A percentile compares a stretch with the other conserved stretches of the same genome.
phyloP scores from a whole-genome alignment of 2,329 filamentous ascomycete genomes.

The Amesomyces nigricolor region DNA sequence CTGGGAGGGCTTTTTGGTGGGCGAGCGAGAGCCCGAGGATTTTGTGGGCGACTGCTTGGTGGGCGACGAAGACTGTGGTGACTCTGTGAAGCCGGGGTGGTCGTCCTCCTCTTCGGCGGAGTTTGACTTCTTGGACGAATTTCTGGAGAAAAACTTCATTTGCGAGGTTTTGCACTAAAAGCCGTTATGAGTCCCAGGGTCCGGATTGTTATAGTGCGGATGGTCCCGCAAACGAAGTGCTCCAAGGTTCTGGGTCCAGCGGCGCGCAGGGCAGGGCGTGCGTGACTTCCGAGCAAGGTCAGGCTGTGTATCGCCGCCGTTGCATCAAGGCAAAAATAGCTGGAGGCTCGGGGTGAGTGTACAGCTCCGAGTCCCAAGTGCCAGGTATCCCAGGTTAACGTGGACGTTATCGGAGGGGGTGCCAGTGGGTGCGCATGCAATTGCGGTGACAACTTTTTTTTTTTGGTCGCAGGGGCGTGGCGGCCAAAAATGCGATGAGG shows the following conservation, averaged over 20 bases:
- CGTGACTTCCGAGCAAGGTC: constrained; percentile 27
- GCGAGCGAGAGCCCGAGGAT: constrained; percentile 25
- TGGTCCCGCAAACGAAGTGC: constrained; percentile 20
- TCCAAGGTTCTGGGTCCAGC: not conserved
- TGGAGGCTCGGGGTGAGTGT: constrained; percentile 18
- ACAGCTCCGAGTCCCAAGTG: constrained; percentile 4
- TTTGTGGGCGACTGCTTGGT: constrained; percentile 28
- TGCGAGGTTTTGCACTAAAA: constrained; percentile 24
- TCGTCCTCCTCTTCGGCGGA: constrained; percentile 35
- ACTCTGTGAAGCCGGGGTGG: constrained; percentile 27
- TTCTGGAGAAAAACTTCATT: constrained; percentile 52
- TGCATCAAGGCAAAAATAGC: constrained; percentile 25
- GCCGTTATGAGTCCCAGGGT: constrained; percentile 14
- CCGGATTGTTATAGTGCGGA: constrained; percentile 24
- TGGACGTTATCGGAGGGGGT: not conserved
- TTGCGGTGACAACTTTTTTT: constrained; percentile 8
- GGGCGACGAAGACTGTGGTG: constrained; percentile 28
- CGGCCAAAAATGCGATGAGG: constrained; percentile 7
- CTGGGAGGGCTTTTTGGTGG: constrained; percentile 33
- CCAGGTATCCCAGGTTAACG: constrained; percentile 12
- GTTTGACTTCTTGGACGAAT: constrained; percentile 38
- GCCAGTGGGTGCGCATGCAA: constrained; percentile 14
- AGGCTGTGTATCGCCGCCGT: constrained; percentile 24
- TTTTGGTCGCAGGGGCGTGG: not conserved
- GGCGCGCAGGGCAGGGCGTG: not conserved